Percentiles rank a stretch among this genome's conserved stretches.
phyloP scores from a whole-genome alignment of 208 protist species.

The Acanthamoeba polyphaga region DNA sequence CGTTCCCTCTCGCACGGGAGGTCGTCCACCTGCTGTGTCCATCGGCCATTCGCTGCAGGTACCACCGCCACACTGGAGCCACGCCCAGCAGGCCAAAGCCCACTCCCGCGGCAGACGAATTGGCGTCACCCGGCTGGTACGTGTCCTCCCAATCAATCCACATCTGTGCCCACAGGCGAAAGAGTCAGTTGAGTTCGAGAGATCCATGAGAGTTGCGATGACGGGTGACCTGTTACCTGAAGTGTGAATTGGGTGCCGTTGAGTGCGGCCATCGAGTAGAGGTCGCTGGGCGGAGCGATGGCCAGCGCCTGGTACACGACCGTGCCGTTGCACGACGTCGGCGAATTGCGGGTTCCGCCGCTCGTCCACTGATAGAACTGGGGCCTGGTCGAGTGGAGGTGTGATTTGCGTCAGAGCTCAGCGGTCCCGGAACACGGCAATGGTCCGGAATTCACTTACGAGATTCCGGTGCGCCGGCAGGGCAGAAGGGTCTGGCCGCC shows the following conservation, averaged over 20 bases:
- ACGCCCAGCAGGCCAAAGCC: slow-evolving; percentile 10
- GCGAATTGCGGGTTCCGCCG: not conserved
- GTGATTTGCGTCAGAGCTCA: not conserved
- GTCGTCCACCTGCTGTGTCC: not conserved
- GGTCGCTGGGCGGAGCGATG: slow-evolving; percentile 9
- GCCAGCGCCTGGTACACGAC: slow-evolving; percentile 39
- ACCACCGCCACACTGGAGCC: slow-evolving; percentile 34
- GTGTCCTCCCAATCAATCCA: slow-evolving; percentile 45
- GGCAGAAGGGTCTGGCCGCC: not conserved
- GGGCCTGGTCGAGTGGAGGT: not conserved
- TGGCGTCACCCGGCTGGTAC: not conserved
- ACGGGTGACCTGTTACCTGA: not conserved
- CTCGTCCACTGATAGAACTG: slow-evolving; percentile 51
- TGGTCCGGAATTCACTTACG: not conserved
- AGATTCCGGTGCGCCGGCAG: slow-evolving; percentile 5
- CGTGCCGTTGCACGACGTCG: slow-evolving; percentile 55
- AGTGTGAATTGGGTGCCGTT: slow-evolving; percentile 33
- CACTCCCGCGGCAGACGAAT: not conserved
- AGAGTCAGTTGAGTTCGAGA: not conserved
- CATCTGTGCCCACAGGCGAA: not conserved
- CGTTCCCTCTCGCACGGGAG: no score
- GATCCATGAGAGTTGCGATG: not conserved
- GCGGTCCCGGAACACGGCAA: not conserved
- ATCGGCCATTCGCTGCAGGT: not conserved
- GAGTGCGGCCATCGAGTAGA: not conserved